These are phyloP conservation scores for Forsythia viridissima DNA, from an alignment of 257 asterid species.

Conservation along the genomic window DNA sequence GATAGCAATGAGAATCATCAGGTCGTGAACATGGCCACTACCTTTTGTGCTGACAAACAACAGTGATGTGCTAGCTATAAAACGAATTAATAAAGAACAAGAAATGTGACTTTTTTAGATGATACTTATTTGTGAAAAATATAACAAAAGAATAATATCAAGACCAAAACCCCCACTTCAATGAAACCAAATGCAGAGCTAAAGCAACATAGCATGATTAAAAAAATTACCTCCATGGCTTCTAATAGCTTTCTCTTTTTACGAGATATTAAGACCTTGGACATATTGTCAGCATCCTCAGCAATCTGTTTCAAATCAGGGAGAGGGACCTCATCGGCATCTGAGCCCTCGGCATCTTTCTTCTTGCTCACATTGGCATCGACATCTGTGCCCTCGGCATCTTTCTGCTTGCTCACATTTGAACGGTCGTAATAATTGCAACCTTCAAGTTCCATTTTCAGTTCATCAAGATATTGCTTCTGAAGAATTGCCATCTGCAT, in stretches of 20 bases:
- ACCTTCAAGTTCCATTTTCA: constrained; percentile 62
- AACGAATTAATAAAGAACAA: background rate
- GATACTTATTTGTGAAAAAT: background rate
- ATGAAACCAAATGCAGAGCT: background rate
- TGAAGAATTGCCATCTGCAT: constrained; percentile 62
- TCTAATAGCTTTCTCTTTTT: constrained; percentile 53
- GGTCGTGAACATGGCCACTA: background rate
- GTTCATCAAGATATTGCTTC: constrained; percentile 65
- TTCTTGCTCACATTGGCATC: constrained; percentile 16
- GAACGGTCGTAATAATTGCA: constrained; percentile 30
- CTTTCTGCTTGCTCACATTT: constrained; percentile 11
- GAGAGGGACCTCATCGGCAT: constrained; percentile 38
- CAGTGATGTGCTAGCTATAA: no score
- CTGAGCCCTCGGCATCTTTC: constrained; percentile 30
- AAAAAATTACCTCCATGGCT: constrained; percentile 66
- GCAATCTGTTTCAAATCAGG: constrained; percentile 52
- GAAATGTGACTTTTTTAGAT: background rate
- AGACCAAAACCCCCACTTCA: background rate
- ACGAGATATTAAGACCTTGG: constrained; percentile 57
- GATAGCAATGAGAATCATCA: background rate
- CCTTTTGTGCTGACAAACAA: no score
- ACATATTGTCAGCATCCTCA: constrained; percentile 50
- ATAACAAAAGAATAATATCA: background rate
- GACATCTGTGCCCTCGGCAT: constrained; percentile 29
- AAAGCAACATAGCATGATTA: background rate